Conservation (phyloP, 2,329 filamentous ascomycete genomes). For the Diaporthe vexans region DNA sequence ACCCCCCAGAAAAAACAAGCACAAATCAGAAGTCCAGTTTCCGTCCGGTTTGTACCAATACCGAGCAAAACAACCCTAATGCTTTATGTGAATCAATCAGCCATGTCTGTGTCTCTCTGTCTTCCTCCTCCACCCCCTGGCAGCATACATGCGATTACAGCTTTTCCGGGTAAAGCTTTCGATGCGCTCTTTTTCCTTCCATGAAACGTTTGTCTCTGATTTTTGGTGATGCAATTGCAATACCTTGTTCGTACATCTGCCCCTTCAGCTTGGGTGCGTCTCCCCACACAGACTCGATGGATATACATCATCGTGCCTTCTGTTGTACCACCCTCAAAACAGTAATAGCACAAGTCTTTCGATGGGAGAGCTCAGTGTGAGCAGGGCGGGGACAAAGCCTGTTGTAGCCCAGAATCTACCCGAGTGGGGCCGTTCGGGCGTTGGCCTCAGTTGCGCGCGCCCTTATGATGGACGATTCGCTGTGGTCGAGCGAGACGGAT, state of each 20-base stretch:
- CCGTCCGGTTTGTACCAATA: constrained; percentile 31
- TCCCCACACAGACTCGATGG: constrained; percentile 10
- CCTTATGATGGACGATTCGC: neutral
- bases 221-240: neutral
- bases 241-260: constrained; percentile 32
- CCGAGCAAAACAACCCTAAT: constrained; percentile 28
- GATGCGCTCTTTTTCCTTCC: neutral
- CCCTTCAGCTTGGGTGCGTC: neutral
- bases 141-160: constrained; percentile 34
- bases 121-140: neutral
- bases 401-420: too few relatives aligned
- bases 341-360: neutral
- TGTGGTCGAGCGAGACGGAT: neutral
- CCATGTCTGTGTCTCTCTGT: neutral
- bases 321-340: neutral
- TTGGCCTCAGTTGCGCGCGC: neutral
- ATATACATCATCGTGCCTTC: constrained; percentile 2
- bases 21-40: constrained; percentile 37
- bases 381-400: neutral
- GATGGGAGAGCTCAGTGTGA: neutral
- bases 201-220: neutral
- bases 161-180: constrained; percentile 21
- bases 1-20: neutral
- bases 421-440: neutral
- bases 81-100: constrained; percentile 33